Evolutionary conservation across 768 basidiomycete genomes (phyloP).

Genomic region (Guyanaporus albipodus): DNA sequence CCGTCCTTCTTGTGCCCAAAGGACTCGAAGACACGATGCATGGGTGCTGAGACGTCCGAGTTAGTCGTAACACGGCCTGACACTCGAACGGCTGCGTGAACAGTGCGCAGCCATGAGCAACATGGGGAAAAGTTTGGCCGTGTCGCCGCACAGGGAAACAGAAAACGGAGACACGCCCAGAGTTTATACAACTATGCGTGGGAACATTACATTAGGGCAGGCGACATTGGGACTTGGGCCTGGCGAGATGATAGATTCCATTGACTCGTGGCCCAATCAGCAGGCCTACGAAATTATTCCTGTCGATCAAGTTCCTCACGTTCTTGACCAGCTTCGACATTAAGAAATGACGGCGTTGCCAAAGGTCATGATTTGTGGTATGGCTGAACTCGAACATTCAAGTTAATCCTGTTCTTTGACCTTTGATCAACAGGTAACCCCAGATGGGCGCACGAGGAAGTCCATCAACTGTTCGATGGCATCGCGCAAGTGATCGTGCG

Average conservation of each 20-base stretch:
- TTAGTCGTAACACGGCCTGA: conserved; percentile 79
- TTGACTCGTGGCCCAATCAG: not conserved
- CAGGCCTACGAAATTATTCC: not conserved
- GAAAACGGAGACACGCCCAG: not conserved
- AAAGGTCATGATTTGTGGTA: conserved; percentile 32
- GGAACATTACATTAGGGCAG: no score
- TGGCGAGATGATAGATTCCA: no score
- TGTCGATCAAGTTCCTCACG: no score
- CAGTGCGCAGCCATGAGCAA: conserved; percentile 75
- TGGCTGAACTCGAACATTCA: not conserved
- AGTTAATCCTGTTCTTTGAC: not conserved
- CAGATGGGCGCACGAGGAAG: conserved; percentile 75
- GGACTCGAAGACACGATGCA: conserved; percentile 44
- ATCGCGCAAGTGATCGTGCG: conserved; percentile 76
- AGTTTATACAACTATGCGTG: no score
- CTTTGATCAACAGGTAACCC: conserved; percentile 45
- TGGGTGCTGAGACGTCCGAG: conserved; percentile 81
- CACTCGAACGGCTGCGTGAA: conserved; percentile 81
- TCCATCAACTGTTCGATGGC: conserved; percentile 53
- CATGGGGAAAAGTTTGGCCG: conserved; percentile 78
- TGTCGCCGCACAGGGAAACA: conserved; percentile 69
- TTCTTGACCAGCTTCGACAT: no score
- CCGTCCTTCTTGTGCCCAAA: conserved; percentile 40
- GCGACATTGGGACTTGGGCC: no score
- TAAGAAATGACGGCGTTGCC: conserved; percentile 11